Evolutionary conservation across 1,284 basidiomycete genomes (phyloP), one percentile per base, ranked within the genome.

Genomic region (Heterobasidion parviporum): DNA sequence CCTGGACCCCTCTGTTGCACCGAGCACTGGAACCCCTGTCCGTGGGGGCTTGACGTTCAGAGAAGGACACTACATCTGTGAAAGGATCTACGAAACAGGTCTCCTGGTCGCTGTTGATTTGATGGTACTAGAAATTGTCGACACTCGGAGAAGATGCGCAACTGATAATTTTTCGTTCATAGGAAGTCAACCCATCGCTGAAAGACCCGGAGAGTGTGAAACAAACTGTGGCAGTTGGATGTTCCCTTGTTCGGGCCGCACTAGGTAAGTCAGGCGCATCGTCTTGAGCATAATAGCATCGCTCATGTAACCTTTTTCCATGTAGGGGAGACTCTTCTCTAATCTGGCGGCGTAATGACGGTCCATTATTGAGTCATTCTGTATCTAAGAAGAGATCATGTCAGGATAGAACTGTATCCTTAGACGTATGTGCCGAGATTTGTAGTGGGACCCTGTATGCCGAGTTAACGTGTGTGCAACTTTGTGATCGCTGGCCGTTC

Each of bases 121-220:
- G 61, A 94, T 97, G 92, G 92, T 89, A 61, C 54, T 81, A 67
- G 33, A 41, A 35, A 10, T 15, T 32, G 12, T 54, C 16, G 38
- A 16, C 35, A 38, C 41, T n/a, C 38, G 8, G n/a, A 41, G n/a
- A n/a, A 41, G 38, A 41, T 41, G 38, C 38, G 3, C 12, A 41
- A 5, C 38, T 56, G 34, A 32, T 41, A 44, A 16, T 47, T 35
- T 55, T 43, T 54, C 48, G 52, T 14, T 36, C 56, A 55, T 70
- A 96, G 92, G 96, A 99, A 71, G 96, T 99, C 60, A 99, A 99
- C 74, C 97, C 97, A 8, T 88, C 90, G 1, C 79, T 99, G 15
- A 79, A 76, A 20, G 89, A 93, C 64, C 76, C 76, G 38, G 79
- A 75, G 43, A 87, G 87, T 38, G 92, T 89, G 9, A 73, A 85